Base-by-base conservation (phyloP, 345 rosid species). In the Corchorus olitorius region DNA sequence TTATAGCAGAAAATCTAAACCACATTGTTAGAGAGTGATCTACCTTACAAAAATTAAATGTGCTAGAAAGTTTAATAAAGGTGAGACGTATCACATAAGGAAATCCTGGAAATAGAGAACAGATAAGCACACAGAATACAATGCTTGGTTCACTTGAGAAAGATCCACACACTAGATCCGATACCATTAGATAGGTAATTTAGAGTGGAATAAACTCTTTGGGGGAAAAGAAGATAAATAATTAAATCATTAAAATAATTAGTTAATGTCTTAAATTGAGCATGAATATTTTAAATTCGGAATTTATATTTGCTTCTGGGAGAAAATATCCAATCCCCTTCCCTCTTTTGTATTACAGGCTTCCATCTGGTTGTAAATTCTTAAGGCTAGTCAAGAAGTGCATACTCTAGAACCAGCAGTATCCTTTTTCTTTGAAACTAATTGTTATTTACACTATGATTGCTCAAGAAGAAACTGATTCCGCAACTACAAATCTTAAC, bases 401-500 rank as follows among this genome's bases (percentile, higher is more conserved):
- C 71, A 19, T 66, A 66, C 20, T 66, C 8, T 45, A 45, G 22
- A 52, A 43, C 70, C 33, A 11, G 33, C 34, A 43, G 16, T 49
- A 33, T 49, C 58, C 41, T 69, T 69, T 22, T 69, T 33, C 19
- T 69, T 69, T 49, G 72, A 27, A 69, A 27, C 16, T 33, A 69
- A 27, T 27, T 41, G 49, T 49, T 13, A 49, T 49, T 48, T 68
- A 69, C 1, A 33, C 43, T 69, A 69, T 13, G 34, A 50, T 33
- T 69, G 43, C 45, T 52, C 16, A 50, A 53, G 48, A 70, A 17
- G 74, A 53, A 70, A 70, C 49, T 12, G n/a, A 46, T 35, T 70
- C 62, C 16, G 52, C 45, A 35, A 53, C 61, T 16, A 53, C 34
- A 52, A 70, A 17, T 70, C 48, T 53, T 37, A 37, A 35, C 17